These are phyloP conservation scores for Leucogyrophana mollusca DNA, from an alignment of 768 basidiomycete species.

Conservation along the genomic window DNA sequence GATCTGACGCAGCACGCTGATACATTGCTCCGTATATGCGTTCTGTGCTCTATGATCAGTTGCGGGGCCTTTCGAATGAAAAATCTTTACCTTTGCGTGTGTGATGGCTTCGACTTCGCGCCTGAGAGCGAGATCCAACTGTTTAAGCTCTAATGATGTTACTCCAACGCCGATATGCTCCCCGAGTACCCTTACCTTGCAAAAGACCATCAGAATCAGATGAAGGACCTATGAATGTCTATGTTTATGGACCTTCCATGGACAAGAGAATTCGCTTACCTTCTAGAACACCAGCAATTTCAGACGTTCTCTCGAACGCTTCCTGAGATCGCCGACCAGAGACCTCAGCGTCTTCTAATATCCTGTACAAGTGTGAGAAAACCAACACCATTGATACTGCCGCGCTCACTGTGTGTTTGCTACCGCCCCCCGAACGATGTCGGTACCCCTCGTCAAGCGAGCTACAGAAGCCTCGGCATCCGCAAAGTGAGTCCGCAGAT, in stretches of 20 bases:
- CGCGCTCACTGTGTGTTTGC: conserved; percentile 22
- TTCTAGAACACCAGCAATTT: conserved; percentile 50
- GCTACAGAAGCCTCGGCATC: conserved; percentile 53
- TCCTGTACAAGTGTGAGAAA: conserved; percentile 32
- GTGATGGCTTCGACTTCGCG: conserved; percentile 58
- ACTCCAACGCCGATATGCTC: conserved; percentile 1
- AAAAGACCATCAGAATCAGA: conserved; percentile 49
- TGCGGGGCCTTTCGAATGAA: conserved; percentile 8
- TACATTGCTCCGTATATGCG: conserved; percentile 63
- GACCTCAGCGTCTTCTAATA: conserved; percentile 58
- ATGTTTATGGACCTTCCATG: background rate
- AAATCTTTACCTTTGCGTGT: conserved; percentile 58
- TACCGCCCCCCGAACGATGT: conserved; percentile 53
- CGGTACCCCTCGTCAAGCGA: conserved; percentile 56
- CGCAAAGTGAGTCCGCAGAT: conserved; percentile 52
- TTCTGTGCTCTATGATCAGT: conserved; percentile 50
- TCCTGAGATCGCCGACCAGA: conserved; percentile 60
- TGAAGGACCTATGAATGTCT: conserved; percentile 35
- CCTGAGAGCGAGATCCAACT: conserved; percentile 60
- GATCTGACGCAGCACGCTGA: conserved; percentile 70
- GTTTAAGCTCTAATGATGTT: conserved; percentile 52
- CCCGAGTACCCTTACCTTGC: conserved; percentile 41
- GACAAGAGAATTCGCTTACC: conserved; percentile 29
- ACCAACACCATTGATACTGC: background rate
- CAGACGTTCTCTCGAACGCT: conserved; percentile 52